Percentiles rank a stretch among this genome's conserved stretches.
These are phyloP conservation scores for Fusarium nodosum DNA, from an alignment of 2,329 filamentous ascomycete genomes.

Conservation along the genomic window DNA sequence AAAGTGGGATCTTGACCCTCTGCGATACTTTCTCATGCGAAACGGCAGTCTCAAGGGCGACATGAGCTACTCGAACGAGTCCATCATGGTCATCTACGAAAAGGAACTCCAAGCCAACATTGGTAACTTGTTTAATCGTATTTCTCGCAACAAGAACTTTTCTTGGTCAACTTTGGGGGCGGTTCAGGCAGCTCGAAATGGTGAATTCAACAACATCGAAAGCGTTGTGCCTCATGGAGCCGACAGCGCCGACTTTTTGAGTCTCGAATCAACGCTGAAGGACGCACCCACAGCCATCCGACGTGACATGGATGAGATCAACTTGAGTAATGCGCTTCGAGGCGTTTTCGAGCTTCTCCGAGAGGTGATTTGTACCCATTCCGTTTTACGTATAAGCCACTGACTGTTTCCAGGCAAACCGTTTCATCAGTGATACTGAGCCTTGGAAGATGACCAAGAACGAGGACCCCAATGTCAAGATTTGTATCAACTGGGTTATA, in stretches of 20 bases:
- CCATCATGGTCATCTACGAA: conserved; percentile 81
- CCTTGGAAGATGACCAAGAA: conserved; percentile 75
- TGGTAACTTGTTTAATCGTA: conserved; percentile 82
- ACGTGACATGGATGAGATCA: conserved; percentile 71
- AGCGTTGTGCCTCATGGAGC: conserved; percentile 1
- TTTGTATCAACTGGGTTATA: conserved; percentile 70
- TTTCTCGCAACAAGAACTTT: conserved; percentile 72
- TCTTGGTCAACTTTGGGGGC: conserved; percentile 75
- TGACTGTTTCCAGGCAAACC: conserved; percentile 55
- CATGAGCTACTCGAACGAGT: conserved; percentile 84
- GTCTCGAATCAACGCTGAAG: conserved; percentile 48
- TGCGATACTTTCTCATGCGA: conserved; percentile 90
- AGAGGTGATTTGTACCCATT: conserved; percentile 59
- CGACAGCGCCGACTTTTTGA: conserved; percentile 42
- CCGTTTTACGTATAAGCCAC: background rate
- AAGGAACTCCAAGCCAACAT: conserved; percentile 82
- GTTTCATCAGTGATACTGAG: conserved; percentile 67
- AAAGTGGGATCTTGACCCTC: conserved; percentile 85
- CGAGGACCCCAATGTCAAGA: conserved; percentile 52
- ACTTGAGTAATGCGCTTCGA: conserved; percentile 75
- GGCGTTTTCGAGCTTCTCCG: conserved; percentile 73
- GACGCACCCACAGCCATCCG: conserved; percentile 55
- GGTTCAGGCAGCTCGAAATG: conserved; percentile 57
- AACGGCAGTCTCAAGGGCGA: conserved; percentile 84
- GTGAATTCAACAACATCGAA: conserved; percentile 41